Conservation (phyloP, 345 rosid genomes). For the Lepidium didymum region DNA sequence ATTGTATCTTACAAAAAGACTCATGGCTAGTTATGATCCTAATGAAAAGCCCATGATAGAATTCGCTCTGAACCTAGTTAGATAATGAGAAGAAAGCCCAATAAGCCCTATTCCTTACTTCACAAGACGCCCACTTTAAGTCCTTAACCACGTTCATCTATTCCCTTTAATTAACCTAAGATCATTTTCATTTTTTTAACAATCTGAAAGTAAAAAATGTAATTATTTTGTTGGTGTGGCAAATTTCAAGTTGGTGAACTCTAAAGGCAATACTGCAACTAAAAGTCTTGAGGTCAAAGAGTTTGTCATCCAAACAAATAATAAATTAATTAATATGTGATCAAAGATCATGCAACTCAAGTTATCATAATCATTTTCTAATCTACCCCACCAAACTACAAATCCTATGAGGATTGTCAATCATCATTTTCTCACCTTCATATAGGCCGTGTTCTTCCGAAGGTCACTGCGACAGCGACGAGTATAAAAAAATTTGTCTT, state of each 20-base stretch:
- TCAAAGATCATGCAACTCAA: neutral
- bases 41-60: neutral
- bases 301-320: neutral
- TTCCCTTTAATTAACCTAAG: neutral
- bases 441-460: too few relatives aligned
- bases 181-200: too few relatives aligned
- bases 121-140: neutral
- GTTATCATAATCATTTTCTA: neutral
- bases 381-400: too few relatives aligned
- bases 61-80: neutral
- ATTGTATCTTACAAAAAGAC: neutral
- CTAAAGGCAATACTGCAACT: neutral
- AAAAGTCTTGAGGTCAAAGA: constrained; percentile 10
- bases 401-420: too few relatives aligned
- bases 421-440: too few relatives aligned
- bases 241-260: constrained; percentile 6
- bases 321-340: neutral
- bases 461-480: too few relatives aligned
- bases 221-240: neutral
- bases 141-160: neutral
- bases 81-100: neutral
- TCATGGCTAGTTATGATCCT: neutral
- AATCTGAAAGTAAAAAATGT: neutral
- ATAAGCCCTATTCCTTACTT: neutral
- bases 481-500: too few relatives aligned